Conservation (phyloP, 1,139 yeast species). For the Blastobotrys aristatus region DNA sequence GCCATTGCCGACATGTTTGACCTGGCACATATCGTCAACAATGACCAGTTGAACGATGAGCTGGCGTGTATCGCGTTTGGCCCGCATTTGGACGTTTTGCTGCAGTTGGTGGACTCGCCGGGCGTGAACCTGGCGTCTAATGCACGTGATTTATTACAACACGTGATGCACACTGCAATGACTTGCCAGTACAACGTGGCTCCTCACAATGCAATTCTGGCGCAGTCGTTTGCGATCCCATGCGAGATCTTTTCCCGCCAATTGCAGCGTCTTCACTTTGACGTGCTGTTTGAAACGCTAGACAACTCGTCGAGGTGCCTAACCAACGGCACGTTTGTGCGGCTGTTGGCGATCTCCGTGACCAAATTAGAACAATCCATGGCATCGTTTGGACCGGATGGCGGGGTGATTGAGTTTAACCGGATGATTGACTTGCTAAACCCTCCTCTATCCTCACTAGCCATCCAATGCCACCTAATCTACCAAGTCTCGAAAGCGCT, state of each 20-base stretch:
- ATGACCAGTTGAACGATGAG: background rate
- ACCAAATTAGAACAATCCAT: slow-evolving; percentile 1
- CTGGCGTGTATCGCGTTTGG: background rate
- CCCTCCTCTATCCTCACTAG: slow-evolving; percentile 12
- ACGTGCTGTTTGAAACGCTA: slow-evolving; percentile 11
- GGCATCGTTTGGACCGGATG: background rate
- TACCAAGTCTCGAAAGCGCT: slow-evolving; percentile 2
- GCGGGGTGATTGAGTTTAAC: slow-evolving; percentile 5
- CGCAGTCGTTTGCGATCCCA: slow-evolving; percentile 3
- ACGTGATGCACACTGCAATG: background rate
- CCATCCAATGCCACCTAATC: slow-evolving; percentile 8
- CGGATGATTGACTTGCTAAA: background rate
- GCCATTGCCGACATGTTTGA: slow-evolving; percentile 6
- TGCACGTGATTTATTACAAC: slow-evolving; percentile 1
- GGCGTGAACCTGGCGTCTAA: background rate
- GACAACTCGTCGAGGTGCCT: slow-evolving; percentile 8
- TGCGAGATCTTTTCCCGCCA: background rate
- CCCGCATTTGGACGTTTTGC: background rate
- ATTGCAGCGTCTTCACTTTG: slow-evolving; percentile 8
- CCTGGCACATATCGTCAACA: background rate
- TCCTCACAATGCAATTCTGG: background rate
- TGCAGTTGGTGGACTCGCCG: slow-evolving; percentile 2
- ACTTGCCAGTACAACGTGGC: background rate
- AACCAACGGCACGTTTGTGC: slow-evolving; percentile 4
- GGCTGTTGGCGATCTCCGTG: slow-evolving; percentile 3